phyloP scores from a whole-genome alignment of 2,329 filamentous ascomycete genomes.

The Xylariales sp. region DNA sequence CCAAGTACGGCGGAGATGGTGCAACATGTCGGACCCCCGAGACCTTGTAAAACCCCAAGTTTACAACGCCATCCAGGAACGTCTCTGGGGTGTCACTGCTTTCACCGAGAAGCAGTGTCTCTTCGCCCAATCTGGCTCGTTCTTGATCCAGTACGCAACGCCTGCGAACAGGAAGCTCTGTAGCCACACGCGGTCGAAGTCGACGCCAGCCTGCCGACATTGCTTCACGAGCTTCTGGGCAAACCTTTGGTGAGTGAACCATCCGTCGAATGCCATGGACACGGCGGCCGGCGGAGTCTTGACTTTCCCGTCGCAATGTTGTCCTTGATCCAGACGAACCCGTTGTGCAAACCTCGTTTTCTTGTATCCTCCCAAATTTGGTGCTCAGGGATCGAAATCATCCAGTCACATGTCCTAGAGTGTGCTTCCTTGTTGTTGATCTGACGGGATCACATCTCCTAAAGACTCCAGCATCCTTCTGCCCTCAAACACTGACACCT shows the following conservation, averaged over 20 bases:
- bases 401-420: too few species aligned
- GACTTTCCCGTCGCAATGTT: too few species aligned
- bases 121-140: conserved; percentile 56
- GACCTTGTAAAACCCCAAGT: conserved; percentile 49
- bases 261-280: conserved; percentile 61
- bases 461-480: too few species aligned
- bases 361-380: too few species aligned
- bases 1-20: conserved; percentile 59
- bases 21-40: conserved; percentile 59
- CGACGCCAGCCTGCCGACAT: conserved; percentile 49
- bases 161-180: conserved; percentile 64
- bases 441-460: too few species aligned
- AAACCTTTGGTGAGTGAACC: conserved; percentile 62
- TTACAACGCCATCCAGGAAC: conserved; percentile 49
- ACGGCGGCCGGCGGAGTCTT: conserved; percentile 56
- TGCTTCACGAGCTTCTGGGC: conserved; percentile 61
- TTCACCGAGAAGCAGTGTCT: conserved; percentile 63
- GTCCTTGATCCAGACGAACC: too few species aligned
- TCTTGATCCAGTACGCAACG: conserved; percentile 61
- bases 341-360: too few species aligned
- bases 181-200: conserved; percentile 50
- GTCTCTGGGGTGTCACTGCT: conserved; percentile 49
- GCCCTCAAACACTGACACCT: too few species aligned
- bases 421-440: too few species aligned
- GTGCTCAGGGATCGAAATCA: too few species aligned